These are phyloP conservation scores for Penicillium canescens DNA, from an alignment of 495 filamentous ascomycete species.

Conservation along the genomic window DNA sequence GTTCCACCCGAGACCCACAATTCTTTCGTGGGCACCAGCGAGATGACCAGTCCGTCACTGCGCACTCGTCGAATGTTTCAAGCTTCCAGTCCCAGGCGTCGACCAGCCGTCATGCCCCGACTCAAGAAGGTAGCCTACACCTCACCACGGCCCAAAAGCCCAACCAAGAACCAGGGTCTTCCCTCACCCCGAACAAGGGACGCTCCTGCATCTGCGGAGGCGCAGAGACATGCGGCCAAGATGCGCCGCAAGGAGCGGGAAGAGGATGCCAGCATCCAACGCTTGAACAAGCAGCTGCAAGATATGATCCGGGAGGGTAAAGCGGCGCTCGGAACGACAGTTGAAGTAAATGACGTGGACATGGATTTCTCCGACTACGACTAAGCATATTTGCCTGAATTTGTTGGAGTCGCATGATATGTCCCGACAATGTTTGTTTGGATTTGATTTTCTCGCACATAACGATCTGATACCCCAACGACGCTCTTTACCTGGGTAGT, in stretches of 20 bases:
- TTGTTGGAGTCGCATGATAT: neutral
- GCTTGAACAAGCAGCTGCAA: slow-evolving; percentile 74
- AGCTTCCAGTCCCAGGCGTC: slow-evolving; percentile 28
- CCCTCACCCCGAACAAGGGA: slow-evolving; percentile 38
- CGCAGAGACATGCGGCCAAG: slow-evolving; percentile 64
- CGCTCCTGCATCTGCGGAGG: slow-evolving; percentile 58
- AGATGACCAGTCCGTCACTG: slow-evolving; percentile 19
- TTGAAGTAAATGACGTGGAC: slow-evolving; percentile 65
- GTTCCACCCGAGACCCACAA: slow-evolving; percentile 49
- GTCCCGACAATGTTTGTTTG: neutral
- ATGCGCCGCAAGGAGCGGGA: slow-evolving; percentile 72
- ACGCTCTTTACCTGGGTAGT: slow-evolving; percentile 11
- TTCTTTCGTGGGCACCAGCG: slow-evolving; percentile 14
- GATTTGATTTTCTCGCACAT: slow-evolving; percentile 3
- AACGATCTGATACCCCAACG: slow-evolving; percentile 32
- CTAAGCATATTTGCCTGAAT: slow-evolving; percentile 6
- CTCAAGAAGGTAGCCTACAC: slow-evolving; percentile 31
- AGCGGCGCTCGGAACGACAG: slow-evolving; percentile 78
- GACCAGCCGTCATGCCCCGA: slow-evolving; percentile 25
- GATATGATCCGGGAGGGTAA: slow-evolving; percentile 87
- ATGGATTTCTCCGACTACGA: slow-evolving; percentile 40
- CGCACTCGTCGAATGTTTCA: slow-evolving; percentile 24
- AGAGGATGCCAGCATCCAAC: slow-evolving; percentile 72
- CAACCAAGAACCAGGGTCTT: slow-evolving; percentile 35
- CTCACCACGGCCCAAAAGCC: slow-evolving; percentile 32